Evolutionary conservation across 2,329 filamentous ascomycete genomes (phyloP).

Genomic region (Byssothecium circinans): DNA sequence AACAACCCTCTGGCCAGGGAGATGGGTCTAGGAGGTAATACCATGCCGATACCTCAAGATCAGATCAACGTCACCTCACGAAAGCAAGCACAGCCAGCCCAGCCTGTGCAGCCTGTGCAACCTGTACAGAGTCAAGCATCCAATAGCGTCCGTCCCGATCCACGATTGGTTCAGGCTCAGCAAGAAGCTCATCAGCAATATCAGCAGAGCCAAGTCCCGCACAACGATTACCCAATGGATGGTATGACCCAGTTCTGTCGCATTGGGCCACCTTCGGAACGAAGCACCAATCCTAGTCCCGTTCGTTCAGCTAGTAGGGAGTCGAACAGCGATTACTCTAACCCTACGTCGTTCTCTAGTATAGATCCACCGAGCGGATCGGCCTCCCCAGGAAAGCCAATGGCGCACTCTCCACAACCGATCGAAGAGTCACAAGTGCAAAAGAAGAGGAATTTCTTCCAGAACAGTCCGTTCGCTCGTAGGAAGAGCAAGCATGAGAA

Average conservation of each 20-base stretch:
- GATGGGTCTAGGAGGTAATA: conserved; percentile 57
- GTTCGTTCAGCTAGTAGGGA: conserved; percentile 81
- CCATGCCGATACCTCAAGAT: conserved; percentile 31
- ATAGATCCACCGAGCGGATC: conserved; percentile 76
- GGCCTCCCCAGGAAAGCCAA: conserved; percentile 70
- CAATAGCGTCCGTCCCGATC: conserved; percentile 36
- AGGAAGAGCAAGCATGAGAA: conserved; percentile 85
- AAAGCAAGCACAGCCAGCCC: conserved; percentile 20
- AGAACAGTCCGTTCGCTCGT: conserved; percentile 83
- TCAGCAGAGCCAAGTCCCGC: conserved; percentile 67
- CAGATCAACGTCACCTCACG: conserved; percentile 20
- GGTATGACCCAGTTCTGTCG: conserved; percentile 98
- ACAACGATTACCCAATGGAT: conserved; percentile 91
- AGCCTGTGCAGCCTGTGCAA: conserved; percentile 13
- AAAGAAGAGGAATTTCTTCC: conserved; percentile 85
- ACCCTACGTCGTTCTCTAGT: conserved; percentile 85
- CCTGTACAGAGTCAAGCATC: conserved; percentile 10
- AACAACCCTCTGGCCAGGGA: conserved; percentile 72
- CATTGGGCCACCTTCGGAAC: conserved; percentile 70
- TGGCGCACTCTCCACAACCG: conserved; percentile 29
- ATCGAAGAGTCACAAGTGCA: conserved; percentile 54
- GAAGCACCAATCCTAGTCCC: conserved; percentile 67
- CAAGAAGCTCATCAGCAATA: conserved; percentile 43
- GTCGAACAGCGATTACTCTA: conserved; percentile 87
- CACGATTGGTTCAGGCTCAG: conserved; percentile 39